Evolutionary conservation across 495 filamentous ascomycete species (phyloP).

Genomic region (Cairneyella variabilis): DNA sequence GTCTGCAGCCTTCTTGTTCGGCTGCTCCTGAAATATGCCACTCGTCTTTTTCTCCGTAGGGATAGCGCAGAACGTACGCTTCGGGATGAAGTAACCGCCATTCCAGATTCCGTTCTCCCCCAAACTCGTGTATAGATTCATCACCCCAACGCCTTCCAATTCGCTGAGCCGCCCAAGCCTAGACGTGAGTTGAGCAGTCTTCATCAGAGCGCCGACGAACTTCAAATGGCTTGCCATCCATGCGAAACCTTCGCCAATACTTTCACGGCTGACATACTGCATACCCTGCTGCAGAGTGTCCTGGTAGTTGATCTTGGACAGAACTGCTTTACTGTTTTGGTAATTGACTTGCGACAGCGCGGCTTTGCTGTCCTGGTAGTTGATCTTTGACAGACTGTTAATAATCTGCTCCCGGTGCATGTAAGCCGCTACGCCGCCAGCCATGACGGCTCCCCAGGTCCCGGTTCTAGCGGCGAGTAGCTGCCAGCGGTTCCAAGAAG

Average conservation of each 20-base stretch:
- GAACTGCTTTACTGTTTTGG: not conserved
- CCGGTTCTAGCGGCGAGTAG: constrained; percentile 79
- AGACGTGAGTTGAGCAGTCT: constrained; percentile 65
- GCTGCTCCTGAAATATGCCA: constrained; percentile 1
- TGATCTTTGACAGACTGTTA: constrained; percentile 3
- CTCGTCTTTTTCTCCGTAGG: constrained; percentile 21
- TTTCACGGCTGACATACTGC: constrained; percentile 18
- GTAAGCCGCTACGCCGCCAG: constrained; percentile 83
- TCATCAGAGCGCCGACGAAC: constrained; percentile 83
- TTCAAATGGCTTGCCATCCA: constrained; percentile 90
- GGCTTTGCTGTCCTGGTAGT: not conserved
- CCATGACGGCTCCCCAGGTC: constrained; percentile 72
- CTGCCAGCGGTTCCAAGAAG: constrained; percentile 62
- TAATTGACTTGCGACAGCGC: constrained; percentile 6
- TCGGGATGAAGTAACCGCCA: constrained; percentile 50
- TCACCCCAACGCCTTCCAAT: constrained; percentile 25
- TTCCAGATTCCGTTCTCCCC: constrained; percentile 50
- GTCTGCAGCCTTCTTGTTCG: constrained; percentile 42
- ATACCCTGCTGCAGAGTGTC: constrained; percentile 7
- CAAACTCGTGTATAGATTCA: constrained; percentile 35
- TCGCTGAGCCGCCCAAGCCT: constrained; percentile 34
- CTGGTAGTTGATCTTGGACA: constrained; percentile 7
- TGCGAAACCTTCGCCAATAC: constrained; percentile 36
- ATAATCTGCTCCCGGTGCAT: constrained; percentile 70
- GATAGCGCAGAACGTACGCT: constrained; percentile 48